Evolutionary conservation across 129 eudicot species (phyloP).

Genomic region (Helianthus annuus): DNA sequence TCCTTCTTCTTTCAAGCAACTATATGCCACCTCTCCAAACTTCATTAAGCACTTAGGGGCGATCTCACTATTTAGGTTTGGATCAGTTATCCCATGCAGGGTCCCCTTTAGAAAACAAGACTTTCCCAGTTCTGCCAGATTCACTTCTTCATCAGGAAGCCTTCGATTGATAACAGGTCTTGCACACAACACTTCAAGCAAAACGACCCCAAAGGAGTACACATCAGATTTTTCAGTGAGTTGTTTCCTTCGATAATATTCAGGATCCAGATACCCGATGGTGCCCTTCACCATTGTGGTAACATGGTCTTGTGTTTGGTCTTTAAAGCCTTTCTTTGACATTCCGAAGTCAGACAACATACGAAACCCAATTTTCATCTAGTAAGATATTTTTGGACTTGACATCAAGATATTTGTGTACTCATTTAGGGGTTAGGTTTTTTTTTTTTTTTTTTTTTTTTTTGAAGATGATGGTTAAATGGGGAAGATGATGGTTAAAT

Average conservation of each 20-base stretch:
- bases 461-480: no score
- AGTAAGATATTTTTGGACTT: constrained; percentile 48
- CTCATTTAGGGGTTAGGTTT: no score
- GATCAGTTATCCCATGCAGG: constrained; percentile 38
- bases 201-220: constrained; percentile 60
- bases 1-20: constrained; percentile 22
- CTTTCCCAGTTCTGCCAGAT: constrained; percentile 45
- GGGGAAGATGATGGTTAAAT: no score
- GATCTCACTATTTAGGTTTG: constrained; percentile 34
- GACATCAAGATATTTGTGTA: constrained; percentile 46
- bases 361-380: constrained; percentile 51
- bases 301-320: constrained; percentile 27
- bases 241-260: constrained; percentile 21
- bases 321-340: constrained; percentile 42
- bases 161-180: constrained; percentile 21
- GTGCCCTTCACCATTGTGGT: constrained; percentile 46
- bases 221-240: constrained; percentile 51
- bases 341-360: constrained; percentile 52
- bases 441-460: no score
- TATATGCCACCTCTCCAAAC: constrained; percentile 32
- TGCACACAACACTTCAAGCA: constrained; percentile 51
- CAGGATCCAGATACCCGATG: constrained; percentile 48
- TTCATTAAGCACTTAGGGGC: constrained; percentile 44
- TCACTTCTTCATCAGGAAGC: constrained; percentile 36
- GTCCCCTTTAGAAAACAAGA: constrained; percentile 24